A percentile compares a stretch with the other conserved stretches of the same genome.
Conservation (phyloP, 805 yeast species). For the Candida germanica region DNA sequence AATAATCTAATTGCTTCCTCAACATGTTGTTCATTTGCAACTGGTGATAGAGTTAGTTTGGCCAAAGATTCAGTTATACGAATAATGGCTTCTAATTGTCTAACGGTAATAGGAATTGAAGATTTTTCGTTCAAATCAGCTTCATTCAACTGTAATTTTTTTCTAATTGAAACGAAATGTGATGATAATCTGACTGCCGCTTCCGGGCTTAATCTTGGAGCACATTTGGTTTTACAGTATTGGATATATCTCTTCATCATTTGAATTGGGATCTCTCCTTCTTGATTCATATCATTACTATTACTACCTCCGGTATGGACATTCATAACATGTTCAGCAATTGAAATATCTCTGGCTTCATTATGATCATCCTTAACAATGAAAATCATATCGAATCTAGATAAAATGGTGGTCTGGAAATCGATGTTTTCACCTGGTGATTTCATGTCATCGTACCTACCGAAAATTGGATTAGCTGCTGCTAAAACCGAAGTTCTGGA, state of each 20-base stretch:
- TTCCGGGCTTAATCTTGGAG: conserved; percentile 84
- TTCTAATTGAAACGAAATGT: conserved; percentile 88
- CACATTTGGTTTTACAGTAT: conserved; percentile 85
- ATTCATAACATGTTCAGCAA: conserved; percentile 93
- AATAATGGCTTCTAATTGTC: conserved; percentile 96
- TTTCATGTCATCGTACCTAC: conserved; percentile 93
- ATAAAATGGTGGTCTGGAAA: conserved; percentile 93
- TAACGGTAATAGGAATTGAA: conserved; percentile 93
- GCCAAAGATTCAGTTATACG: conserved; percentile 95
- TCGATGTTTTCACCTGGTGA: conserved; percentile 98
- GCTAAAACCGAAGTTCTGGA: conserved; percentile 96
- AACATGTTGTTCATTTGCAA: conserved; percentile 86
- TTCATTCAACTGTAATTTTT: conserved; percentile 78
- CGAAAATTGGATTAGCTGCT: conserved; percentile 97
- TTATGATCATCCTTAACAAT: conserved; percentile 95
- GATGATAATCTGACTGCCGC: conserved; percentile 90
- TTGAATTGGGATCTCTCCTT: conserved; percentile 85
- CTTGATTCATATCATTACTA: conserved; percentile 39
- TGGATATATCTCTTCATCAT: conserved; percentile 90
- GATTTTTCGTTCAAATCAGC: conserved; percentile 81
- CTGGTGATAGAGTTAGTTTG: conserved; percentile 74
- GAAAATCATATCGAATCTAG: conserved; percentile 98
- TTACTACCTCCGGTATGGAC: conserved; percentile 76
- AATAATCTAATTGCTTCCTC: conserved; percentile 93
- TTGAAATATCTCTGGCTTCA: conserved; percentile 76